These are phyloP conservation scores for Heliosperma pusillum DNA, from an alignment of 148 eudicot genomes.

Conservation along the genomic window DNA sequence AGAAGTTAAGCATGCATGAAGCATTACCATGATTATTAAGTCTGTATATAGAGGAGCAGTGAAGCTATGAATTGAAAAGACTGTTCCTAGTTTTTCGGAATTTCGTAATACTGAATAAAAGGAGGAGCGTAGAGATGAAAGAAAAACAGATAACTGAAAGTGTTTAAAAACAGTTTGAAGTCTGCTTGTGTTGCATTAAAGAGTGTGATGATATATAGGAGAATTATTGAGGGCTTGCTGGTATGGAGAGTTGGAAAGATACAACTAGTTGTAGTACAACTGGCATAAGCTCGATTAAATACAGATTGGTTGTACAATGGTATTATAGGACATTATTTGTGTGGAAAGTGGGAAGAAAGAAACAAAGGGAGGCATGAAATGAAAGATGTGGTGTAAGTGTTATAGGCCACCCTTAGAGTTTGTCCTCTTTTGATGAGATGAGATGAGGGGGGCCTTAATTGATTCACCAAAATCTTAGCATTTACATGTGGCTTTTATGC, in stretches of 20 bases:
- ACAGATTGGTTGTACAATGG: no score
- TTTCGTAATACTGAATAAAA: neutral
- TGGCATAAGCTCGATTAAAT: no score
- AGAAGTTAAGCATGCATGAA: neutral
- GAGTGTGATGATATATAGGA: slow-evolving; percentile 12
- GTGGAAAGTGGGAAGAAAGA: slow-evolving; percentile 2
- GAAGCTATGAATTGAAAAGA: slow-evolving; percentile 8
- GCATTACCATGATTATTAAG: slow-evolving; percentile 26
- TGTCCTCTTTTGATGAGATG: slow-evolving; percentile 2
- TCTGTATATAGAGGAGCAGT: neutral
- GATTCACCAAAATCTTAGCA: no score
- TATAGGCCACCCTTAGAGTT: slow-evolving; percentile 7
- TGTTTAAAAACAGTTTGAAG: no score
- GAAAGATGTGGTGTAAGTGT: slow-evolving; percentile 7
- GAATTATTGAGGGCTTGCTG: no score
- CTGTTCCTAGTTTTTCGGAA: neutral
- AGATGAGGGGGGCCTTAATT: neutral
- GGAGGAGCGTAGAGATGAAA: neutral
- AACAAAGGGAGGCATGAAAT: neutral
- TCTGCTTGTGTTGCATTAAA: slow-evolving; percentile 5
- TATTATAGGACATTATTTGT: no score
- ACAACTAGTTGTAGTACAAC: no score
- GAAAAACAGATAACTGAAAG: no score
- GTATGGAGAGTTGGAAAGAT: no score
- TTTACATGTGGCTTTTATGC: no score